phyloP scores from a whole-genome alignment of 148 eudicot genomes.

The Persicaria maculosa region DNA sequence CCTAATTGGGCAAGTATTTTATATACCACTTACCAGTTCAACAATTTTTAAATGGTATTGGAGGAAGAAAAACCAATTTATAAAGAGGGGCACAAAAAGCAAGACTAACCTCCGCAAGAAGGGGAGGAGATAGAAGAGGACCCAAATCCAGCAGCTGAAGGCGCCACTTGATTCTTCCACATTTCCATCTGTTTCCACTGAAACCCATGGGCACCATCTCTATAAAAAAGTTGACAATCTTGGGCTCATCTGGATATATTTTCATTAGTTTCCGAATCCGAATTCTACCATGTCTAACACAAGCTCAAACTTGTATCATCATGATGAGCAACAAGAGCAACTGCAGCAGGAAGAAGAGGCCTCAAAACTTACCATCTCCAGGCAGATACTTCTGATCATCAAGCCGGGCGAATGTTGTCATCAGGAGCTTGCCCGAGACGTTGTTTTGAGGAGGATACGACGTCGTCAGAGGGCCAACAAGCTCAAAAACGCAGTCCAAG shows the following conservation, averaged over 20 bases:
- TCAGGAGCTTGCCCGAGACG: slow-evolving; percentile 1
- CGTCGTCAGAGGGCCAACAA: slow-evolving; percentile 7
- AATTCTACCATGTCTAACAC: background rate
- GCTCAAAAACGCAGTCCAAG: slow-evolving; percentile 7
- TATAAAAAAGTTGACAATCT: background rate
- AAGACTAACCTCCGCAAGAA: slow-evolving; percentile 2
- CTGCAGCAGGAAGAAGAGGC: background rate
- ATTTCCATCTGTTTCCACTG: background rate
- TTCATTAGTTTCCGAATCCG: background rate
- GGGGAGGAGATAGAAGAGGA: background rate
- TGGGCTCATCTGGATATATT: no score
- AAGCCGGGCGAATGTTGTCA: background rate
- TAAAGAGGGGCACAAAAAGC: background rate
- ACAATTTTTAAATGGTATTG: no score
- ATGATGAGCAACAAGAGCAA: background rate
- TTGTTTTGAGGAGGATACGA: background rate
- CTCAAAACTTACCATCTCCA: background rate
- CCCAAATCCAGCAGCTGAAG: slow-evolving; percentile 2
- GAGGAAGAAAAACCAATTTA: background rate
- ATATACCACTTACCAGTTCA: no score
- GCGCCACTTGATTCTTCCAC: background rate
- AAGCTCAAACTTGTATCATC: background rate
- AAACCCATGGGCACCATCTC: background rate
- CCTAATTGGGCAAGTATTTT: no score
- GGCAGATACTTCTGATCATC: background rate